A percentile compares a stretch with the other conserved stretches of the same genome.
Evolutionary conservation across 352 stramenopile genomes (phyloP).

Genomic region (Phytopythium vexans): DNA sequence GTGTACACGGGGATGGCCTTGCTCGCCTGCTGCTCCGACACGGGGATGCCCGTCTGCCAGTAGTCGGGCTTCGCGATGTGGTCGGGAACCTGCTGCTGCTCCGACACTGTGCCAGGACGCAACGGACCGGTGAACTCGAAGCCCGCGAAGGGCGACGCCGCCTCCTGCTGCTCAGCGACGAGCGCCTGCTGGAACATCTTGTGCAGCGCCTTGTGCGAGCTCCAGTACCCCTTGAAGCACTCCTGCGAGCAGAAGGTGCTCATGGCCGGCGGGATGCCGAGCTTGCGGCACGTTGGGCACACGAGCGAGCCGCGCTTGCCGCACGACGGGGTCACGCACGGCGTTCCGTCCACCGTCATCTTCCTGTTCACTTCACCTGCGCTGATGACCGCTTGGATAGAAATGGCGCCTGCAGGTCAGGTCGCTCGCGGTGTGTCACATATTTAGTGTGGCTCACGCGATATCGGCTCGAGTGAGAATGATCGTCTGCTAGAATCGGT

Average conservation of each 20-base stretch:
- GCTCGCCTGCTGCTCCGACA: constrained; percentile 52
- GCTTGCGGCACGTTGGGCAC: constrained; percentile 91
- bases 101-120: constrained; percentile 69
- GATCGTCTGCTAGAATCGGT: too few species aligned
- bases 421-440: too few species aligned
- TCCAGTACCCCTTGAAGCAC: constrained; percentile 97
- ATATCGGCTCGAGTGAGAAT: too few species aligned
- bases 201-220: constrained; percentile 95
- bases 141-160: constrained; percentile 33
- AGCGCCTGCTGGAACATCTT: constrained; percentile 91
- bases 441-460: too few species aligned
- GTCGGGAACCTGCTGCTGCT: constrained; percentile 62
- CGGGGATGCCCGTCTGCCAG: constrained; percentile 66
- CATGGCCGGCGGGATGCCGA: constrained; percentile 81
- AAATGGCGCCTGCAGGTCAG: too few species aligned
- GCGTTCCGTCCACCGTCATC: constrained; percentile 21
- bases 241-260: constrained; percentile 93
- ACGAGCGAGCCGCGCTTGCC: constrained; percentile 79
- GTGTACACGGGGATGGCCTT: constrained; percentile 90
- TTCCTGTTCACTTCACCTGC: background rate
- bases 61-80: constrained; percentile 89
- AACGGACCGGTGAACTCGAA: constrained; percentile 81
- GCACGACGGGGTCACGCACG: constrained; percentile 75
- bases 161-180: constrained; percentile 32
- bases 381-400: too few species aligned